Evolutionary conservation across 1,284 basidiomycete genomes (phyloP).

Genomic region (Heterobasidion parviporum): DNA sequence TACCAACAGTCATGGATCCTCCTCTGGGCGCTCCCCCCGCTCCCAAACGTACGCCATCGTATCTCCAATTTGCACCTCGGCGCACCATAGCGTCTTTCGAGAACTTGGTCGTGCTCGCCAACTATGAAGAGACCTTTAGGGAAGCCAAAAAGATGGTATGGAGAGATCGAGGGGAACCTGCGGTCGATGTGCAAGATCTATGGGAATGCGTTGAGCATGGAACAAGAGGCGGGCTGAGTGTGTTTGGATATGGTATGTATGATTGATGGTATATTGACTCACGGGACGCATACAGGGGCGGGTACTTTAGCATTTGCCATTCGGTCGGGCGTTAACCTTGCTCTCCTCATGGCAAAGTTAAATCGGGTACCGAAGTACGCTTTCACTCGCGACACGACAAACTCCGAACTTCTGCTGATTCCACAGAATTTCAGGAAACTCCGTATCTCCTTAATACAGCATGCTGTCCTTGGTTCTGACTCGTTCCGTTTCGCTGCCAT

Average conservation of each 20-base stretch:
- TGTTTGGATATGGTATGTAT: constrained; percentile 24
- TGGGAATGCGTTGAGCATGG: constrained; percentile 74
- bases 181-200: constrained; percentile 57
- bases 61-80: constrained; percentile 37
- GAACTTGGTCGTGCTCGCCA: constrained; percentile 72
- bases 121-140: constrained; percentile 63
- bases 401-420: not conserved
- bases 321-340: constrained; percentile 73
- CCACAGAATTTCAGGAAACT: constrained; percentile 25
- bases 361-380: constrained; percentile 54
- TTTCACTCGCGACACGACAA: not conserved
- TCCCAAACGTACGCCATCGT: constrained; percentile 20
- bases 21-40: not conserved
- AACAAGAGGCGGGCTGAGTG: constrained; percentile 65
- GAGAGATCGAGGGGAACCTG: constrained; percentile 74
- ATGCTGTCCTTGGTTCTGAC: constrained; percentile 75
- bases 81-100: constrained; percentile 68
- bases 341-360: constrained; percentile 65
- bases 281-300: constrained; percentile 45
- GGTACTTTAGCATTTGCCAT: constrained; percentile 72
- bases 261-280: not conserved
- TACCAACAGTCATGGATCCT: not conserved
- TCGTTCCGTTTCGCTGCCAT: constrained; percentile 79
- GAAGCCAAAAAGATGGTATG: constrained; percentile 76
- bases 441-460: constrained; percentile 56